Conservation (phyloP, 257 asterid species). For the Plectranthus barbatus region DNA sequence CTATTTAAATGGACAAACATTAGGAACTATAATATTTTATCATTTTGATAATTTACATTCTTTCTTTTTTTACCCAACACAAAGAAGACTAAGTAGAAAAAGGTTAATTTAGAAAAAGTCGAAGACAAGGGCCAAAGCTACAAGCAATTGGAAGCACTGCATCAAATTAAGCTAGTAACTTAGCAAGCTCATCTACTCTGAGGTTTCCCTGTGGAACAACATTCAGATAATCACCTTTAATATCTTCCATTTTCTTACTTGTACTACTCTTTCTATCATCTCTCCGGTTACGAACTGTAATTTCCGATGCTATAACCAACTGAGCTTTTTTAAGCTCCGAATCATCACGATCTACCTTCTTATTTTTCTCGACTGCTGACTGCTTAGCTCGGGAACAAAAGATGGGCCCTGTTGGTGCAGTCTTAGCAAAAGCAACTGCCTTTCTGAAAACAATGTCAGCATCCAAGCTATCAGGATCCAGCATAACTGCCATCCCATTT, state of each 20-base stretch:
- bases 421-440: conserved; percentile 53
- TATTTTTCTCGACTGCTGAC: conserved; percentile 15
- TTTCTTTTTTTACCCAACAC: too few species aligned
- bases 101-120: too few species aligned
- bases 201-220: conserved; percentile 58
- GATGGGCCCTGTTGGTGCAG: conserved; percentile 64
- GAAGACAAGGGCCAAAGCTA: too few species aligned
- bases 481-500: conserved; percentile 56
- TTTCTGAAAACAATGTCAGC: conserved; percentile 50
- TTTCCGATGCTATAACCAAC: conserved; percentile 19
- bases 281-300: conserved; percentile 21
- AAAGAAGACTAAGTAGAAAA: too few species aligned
- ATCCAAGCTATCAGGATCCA: conserved; percentile 49
- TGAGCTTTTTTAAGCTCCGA: conserved; percentile 23
- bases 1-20: too few species aligned
- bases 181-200: conserved; percentile 89
- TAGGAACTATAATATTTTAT: too few species aligned
- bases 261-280: conserved; percentile 29
- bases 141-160: too few species aligned
- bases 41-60: too few species aligned
- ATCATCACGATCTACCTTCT: conserved; percentile 29
- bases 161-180: conserved; percentile 51
- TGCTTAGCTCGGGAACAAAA: conserved; percentile 34
- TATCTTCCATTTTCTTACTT: conserved; percentile 33
- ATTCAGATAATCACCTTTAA: conserved; percentile 44